These are phyloP conservation scores for Epichloe aotearoae DNA, from an alignment of 2,329 filamentous ascomycete species.

Conservation along the genomic window DNA sequence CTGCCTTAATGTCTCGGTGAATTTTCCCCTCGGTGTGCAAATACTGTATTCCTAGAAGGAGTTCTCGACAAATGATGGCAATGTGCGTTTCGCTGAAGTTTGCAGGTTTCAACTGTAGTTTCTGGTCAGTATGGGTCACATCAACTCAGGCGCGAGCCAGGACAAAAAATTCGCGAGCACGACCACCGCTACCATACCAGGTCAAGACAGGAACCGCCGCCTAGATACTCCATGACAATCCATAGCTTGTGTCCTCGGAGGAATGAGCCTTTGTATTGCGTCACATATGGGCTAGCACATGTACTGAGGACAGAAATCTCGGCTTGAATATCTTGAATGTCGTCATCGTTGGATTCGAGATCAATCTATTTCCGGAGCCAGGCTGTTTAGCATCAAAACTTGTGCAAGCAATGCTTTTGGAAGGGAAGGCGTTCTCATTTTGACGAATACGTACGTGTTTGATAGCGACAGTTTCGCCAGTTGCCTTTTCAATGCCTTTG, in stretches of 20 bases:
- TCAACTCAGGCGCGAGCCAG: background rate
- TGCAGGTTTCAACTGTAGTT: constrained; percentile 69
- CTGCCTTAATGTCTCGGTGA: constrained; percentile 92
- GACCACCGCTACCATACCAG: constrained; percentile 42
- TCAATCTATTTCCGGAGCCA: constrained; percentile 58
- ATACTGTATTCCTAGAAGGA: constrained; percentile 83
- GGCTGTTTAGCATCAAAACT: background rate
- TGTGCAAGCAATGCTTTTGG: background rate
- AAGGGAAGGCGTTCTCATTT: background rate
- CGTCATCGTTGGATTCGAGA: constrained; percentile 95
- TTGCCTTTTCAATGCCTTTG: constrained; percentile 84
- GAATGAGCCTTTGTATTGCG: constrained; percentile 93
- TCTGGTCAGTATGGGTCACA: constrained; percentile 16
- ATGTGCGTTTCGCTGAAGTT: constrained; percentile 82
- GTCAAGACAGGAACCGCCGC: constrained; percentile 89
- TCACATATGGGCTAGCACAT: constrained; percentile 86
- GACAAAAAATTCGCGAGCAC: background rate
- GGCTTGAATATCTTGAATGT: constrained; percentile 95
- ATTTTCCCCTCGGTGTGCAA: constrained; percentile 91
- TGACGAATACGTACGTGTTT: constrained; percentile 60
- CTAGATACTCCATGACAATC: constrained; percentile 98
- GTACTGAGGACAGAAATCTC: constrained; percentile 93
- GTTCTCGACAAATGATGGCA: constrained; percentile 84
- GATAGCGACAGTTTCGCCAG: constrained; percentile 88
- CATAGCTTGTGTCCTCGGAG: constrained; percentile 93